Evolutionary conservation across 352 stramenopile species (phyloP), one percentile per base, ranked within the genome.

Genomic region (Saprolegnia diclina): DNA sequence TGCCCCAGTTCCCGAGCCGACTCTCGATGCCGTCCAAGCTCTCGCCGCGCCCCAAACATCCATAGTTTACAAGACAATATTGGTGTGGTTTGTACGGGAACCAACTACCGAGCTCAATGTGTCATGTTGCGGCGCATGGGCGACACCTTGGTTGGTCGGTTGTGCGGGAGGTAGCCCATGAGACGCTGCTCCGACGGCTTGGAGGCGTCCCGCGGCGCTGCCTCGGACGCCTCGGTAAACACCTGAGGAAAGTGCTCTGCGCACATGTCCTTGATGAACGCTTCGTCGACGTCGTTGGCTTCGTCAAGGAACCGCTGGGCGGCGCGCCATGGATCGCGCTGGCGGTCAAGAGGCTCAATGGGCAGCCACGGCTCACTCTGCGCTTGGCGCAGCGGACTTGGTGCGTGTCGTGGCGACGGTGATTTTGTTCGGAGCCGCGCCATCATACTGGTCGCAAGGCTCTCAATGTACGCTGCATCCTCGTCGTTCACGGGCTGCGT

Each of bases 121-220:
- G 52, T 59, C 19, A 19, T 14, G 24, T 35, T 40, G 16, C 52
- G 24, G 7, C 35, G 24, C 52, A 59, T 59, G 13, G 52, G 52
- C 19, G 52, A 59, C 35, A 42, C 35, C 52, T 59, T 59, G 11
- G 52, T 59, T 3, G 11, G 11, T 3, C 52, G 52, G 11, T 10
- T 2, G 3, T 42, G 24, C 3, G 24, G 24, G 9, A 59, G 24
- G 61, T 56, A 67, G 22, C 61, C 61, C 40, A 54, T 46, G 40
- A 67, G 61, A 18, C 45, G 57, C 57, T 40, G 22, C 13, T 48
- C n/a, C 13, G 13, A 46, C 24, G 6, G 29, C 35, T 48, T 24
- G 5, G 29, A 21, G 6, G 32, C 18, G 44, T 19, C 77, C 70
- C 80, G 76, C 56, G 56, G 71, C 37, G 71, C 65, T 61, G 86